phyloP scores from a whole-genome alignment of 2,329 filamentous ascomycete genomes.

The Neopestalotiopsis rosae region DNA sequence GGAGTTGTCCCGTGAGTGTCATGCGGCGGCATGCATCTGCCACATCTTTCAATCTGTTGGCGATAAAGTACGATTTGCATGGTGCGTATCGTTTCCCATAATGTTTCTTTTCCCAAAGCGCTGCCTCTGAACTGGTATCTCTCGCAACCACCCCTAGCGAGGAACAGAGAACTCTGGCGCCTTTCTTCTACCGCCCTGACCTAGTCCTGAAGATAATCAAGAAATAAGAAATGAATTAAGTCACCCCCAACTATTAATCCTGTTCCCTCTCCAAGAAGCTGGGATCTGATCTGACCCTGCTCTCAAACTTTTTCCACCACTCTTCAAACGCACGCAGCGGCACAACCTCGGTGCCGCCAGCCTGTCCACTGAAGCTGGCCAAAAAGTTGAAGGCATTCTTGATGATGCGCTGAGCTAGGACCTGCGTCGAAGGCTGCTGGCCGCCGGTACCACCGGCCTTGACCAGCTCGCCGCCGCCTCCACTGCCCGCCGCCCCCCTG shows the following conservation, averaged over 20 bases:
- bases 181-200: not conserved
- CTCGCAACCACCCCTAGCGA: not conserved
- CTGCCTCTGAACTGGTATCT: conserved; percentile 10
- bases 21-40: too few relatives aligned
- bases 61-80: too few relatives aligned
- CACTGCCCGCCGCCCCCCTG: conserved; percentile 23
- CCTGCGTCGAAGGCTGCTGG: conserved; percentile 65
- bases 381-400: conserved; percentile 97
- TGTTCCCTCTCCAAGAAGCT: conserved; percentile 78
- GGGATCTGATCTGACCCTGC: conserved; percentile 82
- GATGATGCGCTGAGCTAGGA: conserved; percentile 91
- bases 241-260: not conserved
- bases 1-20: too few relatives aligned
- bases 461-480: conserved; percentile 20
- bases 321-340: conserved; percentile 95
- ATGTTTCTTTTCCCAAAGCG: not conserved
- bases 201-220: not conserved
- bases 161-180: not conserved
- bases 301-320: conserved; percentile 98
- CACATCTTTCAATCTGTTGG: too few relatives aligned
- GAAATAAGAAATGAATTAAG: not conserved
- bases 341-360: conserved; percentile 79
- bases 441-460: conserved; percentile 25
- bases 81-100: not conserved
- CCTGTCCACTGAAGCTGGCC: conserved; percentile 78